Conservation (phyloP, 441 rosid genomes). For the Francoa sonchifolia region DNA sequence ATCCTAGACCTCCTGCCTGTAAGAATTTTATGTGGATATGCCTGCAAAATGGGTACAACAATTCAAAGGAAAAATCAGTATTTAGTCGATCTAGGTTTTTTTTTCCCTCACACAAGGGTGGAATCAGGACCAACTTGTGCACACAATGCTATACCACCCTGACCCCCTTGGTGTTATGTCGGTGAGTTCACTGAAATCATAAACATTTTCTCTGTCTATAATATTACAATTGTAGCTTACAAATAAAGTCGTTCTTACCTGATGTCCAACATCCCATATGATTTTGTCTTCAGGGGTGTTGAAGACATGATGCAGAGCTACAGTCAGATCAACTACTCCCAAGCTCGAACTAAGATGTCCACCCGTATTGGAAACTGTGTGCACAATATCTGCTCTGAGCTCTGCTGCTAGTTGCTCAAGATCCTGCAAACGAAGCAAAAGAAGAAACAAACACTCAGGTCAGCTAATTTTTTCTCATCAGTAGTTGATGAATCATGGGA, state of each 20-base stretch:
- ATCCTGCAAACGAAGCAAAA: conserved; percentile 23
- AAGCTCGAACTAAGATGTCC: conserved; percentile 66
- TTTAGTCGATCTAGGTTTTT: neutral
- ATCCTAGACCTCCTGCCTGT: conserved; percentile 65
- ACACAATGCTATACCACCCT: too few relatives aligned
- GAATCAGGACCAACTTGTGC: too few relatives aligned
- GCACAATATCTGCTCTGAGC: conserved; percentile 50
- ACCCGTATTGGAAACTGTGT: conserved; percentile 43
- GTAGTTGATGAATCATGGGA: too few relatives aligned
- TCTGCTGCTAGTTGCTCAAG: conserved; percentile 65
- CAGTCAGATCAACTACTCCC: conserved; percentile 56
- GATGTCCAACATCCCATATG: conserved; percentile 78
- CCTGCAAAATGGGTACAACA: conserved; percentile 24
- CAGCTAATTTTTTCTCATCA: neutral
- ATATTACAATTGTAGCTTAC: too few relatives aligned
- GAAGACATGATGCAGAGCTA: conserved; percentile 57
- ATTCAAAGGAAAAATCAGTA: neutral
- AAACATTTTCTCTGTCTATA: too few relatives aligned
- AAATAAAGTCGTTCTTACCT: conserved; percentile 26
- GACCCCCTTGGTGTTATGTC: too few relatives aligned
- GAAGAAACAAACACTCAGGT: neutral
- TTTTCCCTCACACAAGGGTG: too few relatives aligned
- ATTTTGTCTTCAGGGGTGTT: conserved; percentile 55
- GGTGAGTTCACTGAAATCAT: too few relatives aligned
- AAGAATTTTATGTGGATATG: conserved; percentile 61